Conservation (phyloP, 352 stramenopile genomes). For the Pythium grandisporangium region DNA sequence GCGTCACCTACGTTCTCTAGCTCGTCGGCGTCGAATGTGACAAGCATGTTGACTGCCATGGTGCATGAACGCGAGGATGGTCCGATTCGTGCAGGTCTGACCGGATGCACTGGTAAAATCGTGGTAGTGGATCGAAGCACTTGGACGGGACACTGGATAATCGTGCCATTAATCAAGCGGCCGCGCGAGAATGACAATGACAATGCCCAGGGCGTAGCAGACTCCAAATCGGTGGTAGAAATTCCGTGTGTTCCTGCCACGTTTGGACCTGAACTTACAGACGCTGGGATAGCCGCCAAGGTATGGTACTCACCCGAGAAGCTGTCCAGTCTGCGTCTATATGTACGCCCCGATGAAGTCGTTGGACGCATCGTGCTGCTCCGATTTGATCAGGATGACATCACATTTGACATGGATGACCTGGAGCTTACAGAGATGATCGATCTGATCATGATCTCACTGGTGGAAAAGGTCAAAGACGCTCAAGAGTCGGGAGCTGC, state of each 20-base stretch:
- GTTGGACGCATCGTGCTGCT: constrained; percentile 59
- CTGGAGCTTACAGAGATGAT: constrained; percentile 55
- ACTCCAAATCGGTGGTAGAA: constrained; percentile 19
- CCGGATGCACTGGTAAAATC: constrained; percentile 34
- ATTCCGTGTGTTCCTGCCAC: constrained; percentile 46
- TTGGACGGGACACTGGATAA: constrained; percentile 44
- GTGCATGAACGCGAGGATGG: constrained; percentile 38
- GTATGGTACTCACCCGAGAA: constrained; percentile 64
- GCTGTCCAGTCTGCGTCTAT: constrained; percentile 43
- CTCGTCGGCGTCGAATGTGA: neutral
- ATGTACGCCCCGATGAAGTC: constrained; percentile 58
- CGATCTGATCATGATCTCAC: constrained; percentile 43
- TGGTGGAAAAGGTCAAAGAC: constrained; percentile 70
- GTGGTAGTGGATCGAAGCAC: constrained; percentile 49
- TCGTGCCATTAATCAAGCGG: constrained; percentile 11
- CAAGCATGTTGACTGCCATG: constrained; percentile 19
- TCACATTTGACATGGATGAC: constrained; percentile 35
- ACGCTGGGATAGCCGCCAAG: constrained; percentile 22
- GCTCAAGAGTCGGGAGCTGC: constrained; percentile 45
- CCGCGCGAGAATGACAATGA: too few species aligned
- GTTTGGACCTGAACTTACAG: constrained; percentile 34
- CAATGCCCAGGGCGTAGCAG: constrained; percentile 3
- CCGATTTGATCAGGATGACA: constrained; percentile 53
- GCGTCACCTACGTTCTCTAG: neutral
- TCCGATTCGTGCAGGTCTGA: constrained; percentile 30